Conservation (phyloP, 345 rosid genomes). For the Populus ilicifolia region DNA sequence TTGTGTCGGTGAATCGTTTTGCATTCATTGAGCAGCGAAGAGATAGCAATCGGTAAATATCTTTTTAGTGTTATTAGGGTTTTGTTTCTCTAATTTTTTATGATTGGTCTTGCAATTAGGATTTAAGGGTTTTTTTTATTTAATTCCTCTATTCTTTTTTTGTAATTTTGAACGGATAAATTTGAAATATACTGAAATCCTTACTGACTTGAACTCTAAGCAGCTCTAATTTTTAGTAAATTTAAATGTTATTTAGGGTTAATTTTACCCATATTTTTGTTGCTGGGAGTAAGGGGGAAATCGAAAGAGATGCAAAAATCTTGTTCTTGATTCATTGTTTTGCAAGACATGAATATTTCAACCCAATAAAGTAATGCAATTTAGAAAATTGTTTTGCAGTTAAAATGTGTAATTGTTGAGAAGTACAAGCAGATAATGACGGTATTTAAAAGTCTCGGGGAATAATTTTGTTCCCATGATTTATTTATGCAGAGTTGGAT, state of each 20-base stretch:
- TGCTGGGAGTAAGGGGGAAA: too few species aligned
- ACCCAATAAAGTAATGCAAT: too few species aligned
- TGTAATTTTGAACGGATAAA: not conserved
- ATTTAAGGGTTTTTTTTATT: not conserved
- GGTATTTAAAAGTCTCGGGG: conserved; percentile 4
- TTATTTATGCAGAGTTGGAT: conserved; percentile 36
- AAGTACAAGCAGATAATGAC: not conserved
- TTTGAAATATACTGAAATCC: too few species aligned
- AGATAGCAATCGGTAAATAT: conserved; percentile 1
- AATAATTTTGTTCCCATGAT: conserved; percentile 23
- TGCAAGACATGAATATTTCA: too few species aligned
- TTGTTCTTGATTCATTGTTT: too few species aligned
- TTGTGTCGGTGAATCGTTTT: not conserved
- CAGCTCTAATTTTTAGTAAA: too few species aligned
- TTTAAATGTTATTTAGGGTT: too few species aligned
- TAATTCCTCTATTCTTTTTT: not conserved
- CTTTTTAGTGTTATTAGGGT: not conserved
- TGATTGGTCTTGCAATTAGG: not conserved
- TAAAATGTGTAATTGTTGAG: not conserved
- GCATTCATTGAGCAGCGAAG: not conserved
- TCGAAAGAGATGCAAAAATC: too few species aligned
- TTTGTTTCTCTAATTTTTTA: not conserved
- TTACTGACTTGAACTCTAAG: too few species aligned
- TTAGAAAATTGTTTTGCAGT: too few species aligned
- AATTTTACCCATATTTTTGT: too few species aligned